Evolutionary conservation across 352 stramenopile species (phyloP).

Genomic region (Phytophthora megakarya): DNA sequence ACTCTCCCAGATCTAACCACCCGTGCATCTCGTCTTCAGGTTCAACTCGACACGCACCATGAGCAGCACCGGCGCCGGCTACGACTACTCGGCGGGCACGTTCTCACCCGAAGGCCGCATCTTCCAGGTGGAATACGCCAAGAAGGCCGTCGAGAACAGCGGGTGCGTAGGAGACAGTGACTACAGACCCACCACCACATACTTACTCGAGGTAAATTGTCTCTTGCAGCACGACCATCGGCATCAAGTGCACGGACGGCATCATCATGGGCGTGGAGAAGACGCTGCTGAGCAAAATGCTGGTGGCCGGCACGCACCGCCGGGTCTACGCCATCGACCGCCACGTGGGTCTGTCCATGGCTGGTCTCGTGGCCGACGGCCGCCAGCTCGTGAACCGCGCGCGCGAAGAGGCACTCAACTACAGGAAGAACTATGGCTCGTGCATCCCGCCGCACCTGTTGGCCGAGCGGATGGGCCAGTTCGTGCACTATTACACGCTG

Average conservation of each 20-base stretch:
- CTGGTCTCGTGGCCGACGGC: conserved; percentile 95
- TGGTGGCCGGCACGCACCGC: conserved; percentile 89
- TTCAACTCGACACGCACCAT: conserved; percentile 40
- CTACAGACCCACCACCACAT: not conserved
- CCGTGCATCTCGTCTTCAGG: not conserved
- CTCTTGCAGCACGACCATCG: conserved; percentile 92
- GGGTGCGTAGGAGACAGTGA: conserved; percentile 46
- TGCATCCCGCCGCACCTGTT: conserved; percentile 93
- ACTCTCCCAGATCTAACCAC: conserved; percentile 1
- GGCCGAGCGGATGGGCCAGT: conserved; percentile 94
- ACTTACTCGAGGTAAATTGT: not conserved
- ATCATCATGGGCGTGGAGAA: conserved; percentile 98
- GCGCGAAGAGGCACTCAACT: conserved; percentile 93
- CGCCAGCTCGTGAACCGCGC: conserved; percentile 96
- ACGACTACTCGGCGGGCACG: conserved; percentile 90
- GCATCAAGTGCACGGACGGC: conserved; percentile 97
- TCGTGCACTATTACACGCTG: conserved; percentile 99
- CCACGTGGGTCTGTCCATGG: conserved; percentile 93
- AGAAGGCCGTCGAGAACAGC: conserved; percentile 98
- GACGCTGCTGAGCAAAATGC: conserved; percentile 92
- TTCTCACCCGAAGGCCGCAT: conserved; percentile 98
- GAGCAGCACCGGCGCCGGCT: conserved; percentile 87
- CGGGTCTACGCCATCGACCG: conserved; percentile 90
- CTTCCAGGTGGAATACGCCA: conserved; percentile 99
- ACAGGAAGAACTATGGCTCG: conserved; percentile 97